These are phyloP conservation scores for Manihot esculenta DNA, from an alignment of 441 rosid species.

Conservation along the genomic window DNA sequence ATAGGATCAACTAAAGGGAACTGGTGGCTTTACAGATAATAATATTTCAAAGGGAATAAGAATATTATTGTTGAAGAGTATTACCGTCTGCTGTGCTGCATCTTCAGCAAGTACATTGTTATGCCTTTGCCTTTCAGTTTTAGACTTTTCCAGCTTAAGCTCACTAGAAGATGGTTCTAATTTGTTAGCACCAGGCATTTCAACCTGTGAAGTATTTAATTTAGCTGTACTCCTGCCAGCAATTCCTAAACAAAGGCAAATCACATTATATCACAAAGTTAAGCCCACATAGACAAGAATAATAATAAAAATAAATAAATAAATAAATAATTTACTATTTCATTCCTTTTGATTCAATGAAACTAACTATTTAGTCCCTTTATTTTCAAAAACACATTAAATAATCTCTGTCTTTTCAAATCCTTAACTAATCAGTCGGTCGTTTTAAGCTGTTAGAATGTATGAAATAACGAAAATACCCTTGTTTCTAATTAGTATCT, in stretches of 20 bases:
- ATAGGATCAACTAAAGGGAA: neutral
- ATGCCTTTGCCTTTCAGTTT: constrained; percentile 60
- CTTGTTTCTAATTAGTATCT: too few species aligned
- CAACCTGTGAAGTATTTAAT: constrained; percentile 38
- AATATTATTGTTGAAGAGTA: neutral
- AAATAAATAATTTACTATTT: too few species aligned
- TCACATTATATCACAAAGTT: constrained; percentile 15
- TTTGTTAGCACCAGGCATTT: constrained; percentile 35
- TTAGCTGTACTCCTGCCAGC: constrained; percentile 35
- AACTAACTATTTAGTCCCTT: too few species aligned
- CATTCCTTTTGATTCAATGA: too few species aligned
- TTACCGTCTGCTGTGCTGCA: constrained; percentile 86
- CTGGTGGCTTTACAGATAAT: neutral
- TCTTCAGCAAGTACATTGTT: constrained; percentile 65
- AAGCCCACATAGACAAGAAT: constrained; percentile 4
- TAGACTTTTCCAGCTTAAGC: constrained; percentile 62
- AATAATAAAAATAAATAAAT: neutral
- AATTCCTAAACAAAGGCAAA: constrained; percentile 35
- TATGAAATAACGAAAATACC: too few species aligned
- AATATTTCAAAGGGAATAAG: constrained; percentile 11
- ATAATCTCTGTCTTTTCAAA: too few species aligned
- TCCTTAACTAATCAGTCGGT: too few species aligned
- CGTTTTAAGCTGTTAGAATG: too few species aligned
- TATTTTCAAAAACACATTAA: too few species aligned
- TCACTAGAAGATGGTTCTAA: constrained; percentile 44